These are phyloP conservation scores for Camellia sinensis DNA, from an alignment of 148 eudicot species.

Conservation along the genomic window DNA sequence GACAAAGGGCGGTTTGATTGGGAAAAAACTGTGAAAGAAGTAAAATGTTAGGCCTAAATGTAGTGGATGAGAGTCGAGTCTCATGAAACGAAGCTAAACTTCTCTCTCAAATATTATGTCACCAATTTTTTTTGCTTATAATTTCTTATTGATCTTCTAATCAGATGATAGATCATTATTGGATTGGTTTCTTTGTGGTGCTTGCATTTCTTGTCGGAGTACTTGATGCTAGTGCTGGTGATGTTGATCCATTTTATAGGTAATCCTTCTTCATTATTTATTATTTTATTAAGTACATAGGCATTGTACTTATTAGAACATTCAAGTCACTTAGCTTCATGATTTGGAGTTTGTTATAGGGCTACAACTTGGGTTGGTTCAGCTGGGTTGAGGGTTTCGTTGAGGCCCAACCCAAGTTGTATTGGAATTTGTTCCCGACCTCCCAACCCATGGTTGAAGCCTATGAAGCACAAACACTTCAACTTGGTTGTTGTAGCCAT, in stretches of 20 bases:
- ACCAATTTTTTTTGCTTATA: background rate
- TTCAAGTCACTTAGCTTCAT: background rate
- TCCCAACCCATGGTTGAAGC: too few species aligned
- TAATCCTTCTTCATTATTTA: slow-evolving; percentile 19
- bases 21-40: background rate
- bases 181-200: slow-evolving; percentile 35
- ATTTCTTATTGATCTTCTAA: slow-evolving; percentile 8
- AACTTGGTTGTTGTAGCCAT: too few species aligned
- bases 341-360: background rate
- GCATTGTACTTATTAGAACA: background rate
- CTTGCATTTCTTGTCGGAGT: slow-evolving; percentile 30
- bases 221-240: slow-evolving; percentile 71
- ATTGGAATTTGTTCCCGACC: too few species aligned
- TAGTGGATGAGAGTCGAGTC: background rate
- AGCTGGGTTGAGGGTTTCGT: too few species aligned
- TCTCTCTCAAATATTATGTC: background rate
- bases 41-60: background rate
- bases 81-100: background rate
- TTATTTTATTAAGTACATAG: background rate
- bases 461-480: too few species aligned
- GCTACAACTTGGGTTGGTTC: too few species aligned
- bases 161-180: slow-evolving; percentile 50
- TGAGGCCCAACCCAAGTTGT: too few species aligned
- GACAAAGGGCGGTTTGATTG: background rate
- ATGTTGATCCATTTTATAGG: slow-evolving; percentile 73